Base-by-base conservation (phyloP, 306 rosid species). In the Arachis hypogaea region DNA sequence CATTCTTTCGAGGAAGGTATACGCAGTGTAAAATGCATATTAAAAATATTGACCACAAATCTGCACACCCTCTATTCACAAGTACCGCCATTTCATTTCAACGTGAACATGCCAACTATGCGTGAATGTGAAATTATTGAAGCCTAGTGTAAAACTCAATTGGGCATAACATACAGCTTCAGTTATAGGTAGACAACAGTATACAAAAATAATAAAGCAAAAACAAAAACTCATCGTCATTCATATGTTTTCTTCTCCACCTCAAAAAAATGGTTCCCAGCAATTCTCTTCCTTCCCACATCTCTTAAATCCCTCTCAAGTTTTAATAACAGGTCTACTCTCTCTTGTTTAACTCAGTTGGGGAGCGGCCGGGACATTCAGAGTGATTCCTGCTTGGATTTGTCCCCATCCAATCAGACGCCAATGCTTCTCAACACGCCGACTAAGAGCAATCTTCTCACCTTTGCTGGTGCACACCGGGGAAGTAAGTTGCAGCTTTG, bases 361-460 rank as follows among this genome's bases (percentile, higher is more conserved):
- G 5, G 79, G 73, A 6, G 88, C 86, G 30, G 92, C 76, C 30
- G 98, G 98, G 41, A 89, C 86, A 1, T 89, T 92, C 3, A 92
- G 90, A 14, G 98, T 92, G 60, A 80, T 72, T 55, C 98, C 98
- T 0, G 98, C 98, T 86, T 93, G 97, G 80, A 92, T 92, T 76
- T 90, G 94, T 16, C 98, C 98, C 98, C 98, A 92, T 7, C 98
- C 98, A 4, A 92, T 92, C 49, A 92, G 93, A 76, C 98, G 96
- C 96, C 97, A 93, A 57, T 93, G 98, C 92, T 94, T 94, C 86
- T 94, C 98, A 2, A 94, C 97, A 52, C 97, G 86, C 28, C 98
- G 82, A 80, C 98, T 94, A 58, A 94, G 92, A 0, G 98, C 98
- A 54, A 94, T 89, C 83, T 93, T 93, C 85, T 93, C 98, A 41